These are phyloP conservation scores for Rhizopus delemar DNA, from an alignment of 371 early-diverging fungal genomes.

Conservation along the genomic window DNA sequence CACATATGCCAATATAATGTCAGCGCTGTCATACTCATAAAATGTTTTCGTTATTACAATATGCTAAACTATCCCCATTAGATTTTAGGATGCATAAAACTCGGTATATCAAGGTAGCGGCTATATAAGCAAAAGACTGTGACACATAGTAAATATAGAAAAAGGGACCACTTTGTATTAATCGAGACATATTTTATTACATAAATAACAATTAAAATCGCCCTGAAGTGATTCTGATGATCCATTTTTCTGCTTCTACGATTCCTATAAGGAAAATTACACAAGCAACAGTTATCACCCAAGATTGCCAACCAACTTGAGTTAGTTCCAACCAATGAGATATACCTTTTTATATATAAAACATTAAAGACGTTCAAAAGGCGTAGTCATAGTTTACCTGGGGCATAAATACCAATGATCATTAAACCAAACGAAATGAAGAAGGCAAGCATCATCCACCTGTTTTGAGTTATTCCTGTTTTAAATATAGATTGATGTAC, in stretches of 20 bases:
- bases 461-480: constrained; percentile 71
- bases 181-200: neutral
- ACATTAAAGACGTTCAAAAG: neutral
- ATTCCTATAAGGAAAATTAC: constrained; percentile 64
- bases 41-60: no score
- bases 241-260: constrained; percentile 72
- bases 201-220: no score
- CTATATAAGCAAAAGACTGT: no score
- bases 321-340: constrained; percentile 67
- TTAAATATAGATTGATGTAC: constrained; percentile 68
- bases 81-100: no score
- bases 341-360: constrained; percentile 17
- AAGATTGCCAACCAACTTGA: constrained; percentile 66
- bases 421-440: constrained; percentile 65
- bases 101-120: no score
- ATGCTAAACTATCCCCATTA: no score
- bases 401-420: constrained; percentile 77
- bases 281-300: constrained; percentile 75
- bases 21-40: no score
- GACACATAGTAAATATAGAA: no score
- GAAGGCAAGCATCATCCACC: constrained; percentile 77
- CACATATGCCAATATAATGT: no score
- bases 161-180: no score
- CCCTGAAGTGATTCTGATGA: constrained; percentile 32
- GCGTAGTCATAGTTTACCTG: constrained; percentile 37